Evolutionary conservation across 805 yeast species (phyloP).

Genomic region (Limtongozyma cylindracea): DNA sequence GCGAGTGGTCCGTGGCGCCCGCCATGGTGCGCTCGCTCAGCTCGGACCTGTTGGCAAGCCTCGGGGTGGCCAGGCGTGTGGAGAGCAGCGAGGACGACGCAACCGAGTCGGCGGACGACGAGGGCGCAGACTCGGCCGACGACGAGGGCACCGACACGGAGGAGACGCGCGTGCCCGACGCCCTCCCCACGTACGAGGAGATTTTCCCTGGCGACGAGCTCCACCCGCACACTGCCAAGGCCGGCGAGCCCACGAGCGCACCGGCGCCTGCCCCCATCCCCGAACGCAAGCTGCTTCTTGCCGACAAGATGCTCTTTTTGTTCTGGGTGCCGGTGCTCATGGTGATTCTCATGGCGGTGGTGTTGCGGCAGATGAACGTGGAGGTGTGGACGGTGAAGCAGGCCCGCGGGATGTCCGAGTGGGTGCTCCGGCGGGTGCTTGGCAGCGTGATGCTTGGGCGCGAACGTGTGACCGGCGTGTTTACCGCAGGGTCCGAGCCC

Average conservation of each 20-base stretch:
- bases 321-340: conserved; percentile 76
- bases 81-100: too few relatives aligned
- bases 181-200: conserved; percentile 51
- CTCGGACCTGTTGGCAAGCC: too few relatives aligned
- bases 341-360: conserved; percentile 22
- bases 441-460: conserved; percentile 18
- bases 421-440: conserved; percentile 10
- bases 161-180: conserved; percentile 11
- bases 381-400: conserved; percentile 11
- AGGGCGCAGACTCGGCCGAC: conserved; percentile 9
- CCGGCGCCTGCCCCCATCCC: too few relatives aligned
- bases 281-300: conserved; percentile 24
- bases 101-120: too few relatives aligned
- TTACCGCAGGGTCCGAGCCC: too few relatives aligned
- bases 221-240: conserved; percentile 8
- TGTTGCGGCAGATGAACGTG: conserved; percentile 14
- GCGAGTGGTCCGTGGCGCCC: too few relatives aligned
- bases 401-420: conserved; percentile 8
- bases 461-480: conserved; percentile 14
- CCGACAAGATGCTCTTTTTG: conserved; percentile 67
- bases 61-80: too few relatives aligned
- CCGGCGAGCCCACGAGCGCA: conserved; percentile 11
- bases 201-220: conserved; percentile 29
- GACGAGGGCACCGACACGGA: conserved; percentile 8
- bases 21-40: too few relatives aligned